Evolutionary conservation across 2,329 filamentous ascomycete genomes (phyloP), one percentile per base, ranked within the genome.

Genomic region (Paecilomyces sp.): DNA sequence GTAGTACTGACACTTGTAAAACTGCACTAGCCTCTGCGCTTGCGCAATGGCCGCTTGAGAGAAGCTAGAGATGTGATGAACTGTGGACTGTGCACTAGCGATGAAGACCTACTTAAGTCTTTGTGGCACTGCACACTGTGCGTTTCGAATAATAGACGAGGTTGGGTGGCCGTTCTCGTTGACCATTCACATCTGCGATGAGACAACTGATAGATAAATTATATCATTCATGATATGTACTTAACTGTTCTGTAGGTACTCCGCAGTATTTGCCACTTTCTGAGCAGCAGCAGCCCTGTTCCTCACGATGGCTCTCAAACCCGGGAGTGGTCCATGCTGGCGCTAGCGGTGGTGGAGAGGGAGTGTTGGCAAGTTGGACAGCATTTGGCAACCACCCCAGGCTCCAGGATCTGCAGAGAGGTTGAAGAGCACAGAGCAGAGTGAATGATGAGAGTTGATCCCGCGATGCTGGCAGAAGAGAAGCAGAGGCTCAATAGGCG

Each of bases 371-470:
- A 58, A 11, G 12, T 36, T n/a, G 61, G 60, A 62, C 55, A 54
- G 22, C 62, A 66, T 15, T 64, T 57, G 58, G 72, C 56, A 63
- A 65, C 58, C 62, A 76, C 57, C 67, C 67, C 62, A 70, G 77
- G 41, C n/a, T 22, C 6, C 15, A 18, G 15, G 7, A 47, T 18
- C 8, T n/a, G 41, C 1, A 18, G 6, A 7, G n/a, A 8, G 3
- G 7, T n/a, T n/a, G 3, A 6, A 47, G 15, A 22, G 8, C n/a
- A 47, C 3, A 9, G 22, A 18, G 2, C 8, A 47, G 41, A 22
- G 22, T 47, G n/a, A 2, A 47, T 9, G n/a, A 22, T 3, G n/a
- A 12, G 31, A 9, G 2, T 22, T 8, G 15, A 47, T 47, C 3
- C 9, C 18, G 22, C 18, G n/a, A 22, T 8, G 15, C 7, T 47